phyloP scores from a whole-genome alignment of 139 green algal genomes.

The Auxenochlorella protothecoides region DNA sequence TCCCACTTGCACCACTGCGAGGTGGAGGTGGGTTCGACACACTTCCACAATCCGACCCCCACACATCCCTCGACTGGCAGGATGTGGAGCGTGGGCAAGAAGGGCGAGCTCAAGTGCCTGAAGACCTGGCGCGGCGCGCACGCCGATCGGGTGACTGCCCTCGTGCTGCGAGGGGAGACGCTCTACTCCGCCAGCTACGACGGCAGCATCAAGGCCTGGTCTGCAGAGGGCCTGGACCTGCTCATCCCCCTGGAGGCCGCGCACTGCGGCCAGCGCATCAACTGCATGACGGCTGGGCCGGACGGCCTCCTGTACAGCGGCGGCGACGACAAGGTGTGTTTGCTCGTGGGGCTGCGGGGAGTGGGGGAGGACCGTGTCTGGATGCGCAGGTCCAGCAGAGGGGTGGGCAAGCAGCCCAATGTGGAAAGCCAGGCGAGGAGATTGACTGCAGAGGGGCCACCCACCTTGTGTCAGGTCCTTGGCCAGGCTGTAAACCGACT shows the following conservation, averaged over 20 bases:
- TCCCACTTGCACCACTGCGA: too few species aligned
- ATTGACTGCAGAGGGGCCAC: not conserved
- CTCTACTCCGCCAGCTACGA: constrained; percentile 51
- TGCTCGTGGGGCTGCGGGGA: not conserved
- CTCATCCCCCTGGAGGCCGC: constrained; percentile 30
- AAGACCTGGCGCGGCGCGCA: constrained; percentile 43
- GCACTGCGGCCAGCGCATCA: constrained; percentile 46
- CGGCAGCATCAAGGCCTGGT: constrained; percentile 60
- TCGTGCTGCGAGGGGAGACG: constrained; percentile 24
- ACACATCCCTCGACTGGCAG: constrained; percentile 7
- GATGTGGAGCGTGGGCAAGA: constrained; percentile 39
- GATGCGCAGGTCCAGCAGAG: too few species aligned
- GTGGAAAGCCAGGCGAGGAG: too few species aligned
- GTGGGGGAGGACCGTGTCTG: not conserved
- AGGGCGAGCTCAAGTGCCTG: constrained; percentile 34
- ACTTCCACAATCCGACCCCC: not conserved
- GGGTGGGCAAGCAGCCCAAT: too few species aligned
- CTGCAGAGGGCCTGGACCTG: constrained; percentile 39
- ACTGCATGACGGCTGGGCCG: constrained; percentile 31
- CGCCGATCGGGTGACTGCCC: constrained; percentile 40
- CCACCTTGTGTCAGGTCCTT: not conserved
- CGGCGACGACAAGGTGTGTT: constrained; percentile 48
- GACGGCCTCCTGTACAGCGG: constrained; percentile 59
- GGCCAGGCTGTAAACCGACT: too few species aligned
- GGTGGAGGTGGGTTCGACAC: too few species aligned